A percentile compares a stretch with the other conserved stretches of the same genome.
phyloP scores from a whole-genome alignment of 768 basidiomycete genomes.

The Dentipellis fragilis region DNA sequence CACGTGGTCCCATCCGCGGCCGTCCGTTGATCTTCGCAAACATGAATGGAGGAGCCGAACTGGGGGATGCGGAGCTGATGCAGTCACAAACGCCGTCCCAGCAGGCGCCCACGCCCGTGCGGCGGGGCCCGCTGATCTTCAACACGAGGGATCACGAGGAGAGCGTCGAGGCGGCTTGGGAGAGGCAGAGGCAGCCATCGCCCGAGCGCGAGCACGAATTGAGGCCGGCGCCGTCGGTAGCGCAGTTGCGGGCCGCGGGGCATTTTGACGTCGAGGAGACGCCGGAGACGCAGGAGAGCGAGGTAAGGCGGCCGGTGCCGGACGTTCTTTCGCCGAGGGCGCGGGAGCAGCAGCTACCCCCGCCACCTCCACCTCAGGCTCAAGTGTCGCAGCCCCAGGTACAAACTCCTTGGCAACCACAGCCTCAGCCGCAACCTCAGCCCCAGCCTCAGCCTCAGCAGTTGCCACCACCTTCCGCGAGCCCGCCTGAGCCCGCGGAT shows the following conservation, averaged over 20 bases:
- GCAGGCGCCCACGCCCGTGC: neutral
- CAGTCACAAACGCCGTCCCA: neutral
- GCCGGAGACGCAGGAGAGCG: no score
- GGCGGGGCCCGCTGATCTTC: neutral
- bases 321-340: no score
- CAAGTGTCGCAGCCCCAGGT: neutral
- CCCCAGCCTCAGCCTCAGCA: neutral
- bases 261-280: neutral
- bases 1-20: conserved; percentile 23
- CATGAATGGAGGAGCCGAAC: conserved; percentile 21
- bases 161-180: neutral
- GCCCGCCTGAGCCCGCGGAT: neutral
- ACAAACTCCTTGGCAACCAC: neutral
- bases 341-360: neutral
- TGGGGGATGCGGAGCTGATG: conserved; percentile 4
- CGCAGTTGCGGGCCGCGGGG: neutral
- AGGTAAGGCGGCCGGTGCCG: no score
- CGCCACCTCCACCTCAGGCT: neutral
- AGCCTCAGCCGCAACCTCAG: neutral
- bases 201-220: neutral
- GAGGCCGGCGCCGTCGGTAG: neutral
- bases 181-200: neutral
- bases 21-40: conserved; percentile 59
- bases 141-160: neutral
- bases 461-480: neutral